These are phyloP conservation scores for Gleditsia sinensis DNA, from an alignment of 306 rosid species.

Conservation along the genomic window DNA sequence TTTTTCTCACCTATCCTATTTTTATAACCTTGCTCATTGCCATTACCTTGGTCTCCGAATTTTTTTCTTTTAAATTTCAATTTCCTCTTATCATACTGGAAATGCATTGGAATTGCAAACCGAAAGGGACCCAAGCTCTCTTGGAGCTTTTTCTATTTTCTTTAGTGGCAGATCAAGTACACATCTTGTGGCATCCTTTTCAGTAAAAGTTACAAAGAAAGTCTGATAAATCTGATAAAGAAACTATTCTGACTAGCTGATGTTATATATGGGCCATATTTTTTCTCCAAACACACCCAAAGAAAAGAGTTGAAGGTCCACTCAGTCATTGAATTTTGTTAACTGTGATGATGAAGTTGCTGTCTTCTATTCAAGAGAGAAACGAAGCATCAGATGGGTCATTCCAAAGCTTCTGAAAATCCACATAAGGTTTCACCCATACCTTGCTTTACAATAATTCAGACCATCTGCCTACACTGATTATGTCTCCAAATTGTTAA, in stretches of 20 bases:
- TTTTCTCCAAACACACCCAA: slow-evolving; percentile 28
- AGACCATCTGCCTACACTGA: slow-evolving; percentile 49
- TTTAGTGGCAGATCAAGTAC: slow-evolving; percentile 52
- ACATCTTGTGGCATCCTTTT: no score
- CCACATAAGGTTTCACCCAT: slow-evolving; percentile 28
- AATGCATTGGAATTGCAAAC: slow-evolving; percentile 49
- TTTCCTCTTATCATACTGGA: slow-evolving; percentile 30
- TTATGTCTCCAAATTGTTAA: slow-evolving; percentile 45
- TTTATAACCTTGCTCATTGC: no score
- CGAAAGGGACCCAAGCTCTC: slow-evolving; percentile 37
- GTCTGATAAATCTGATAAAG: slow-evolving; percentile 40
- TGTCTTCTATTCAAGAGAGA: slow-evolving; percentile 29
- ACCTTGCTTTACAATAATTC: slow-evolving; percentile 45
- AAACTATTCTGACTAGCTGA: no score
- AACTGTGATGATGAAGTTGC: slow-evolving; percentile 40
- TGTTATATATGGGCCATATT: slow-evolving; percentile 32
- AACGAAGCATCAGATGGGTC: slow-evolving; percentile 45
- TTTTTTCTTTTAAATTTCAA: no score
- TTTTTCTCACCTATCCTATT: slow-evolving; percentile 29
- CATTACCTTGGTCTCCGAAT: no score
- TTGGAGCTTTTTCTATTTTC: slow-evolving; percentile 29
- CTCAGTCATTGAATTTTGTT: slow-evolving; percentile 19
- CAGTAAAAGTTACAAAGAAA: slow-evolving; percentile 33
- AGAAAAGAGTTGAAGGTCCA: slow-evolving; percentile 35
- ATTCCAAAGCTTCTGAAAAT: slow-evolving; percentile 35